Evolutionary conservation across 2,329 filamentous ascomycete genomes (phyloP).

Genomic region (Fusarium kyushuense): DNA sequence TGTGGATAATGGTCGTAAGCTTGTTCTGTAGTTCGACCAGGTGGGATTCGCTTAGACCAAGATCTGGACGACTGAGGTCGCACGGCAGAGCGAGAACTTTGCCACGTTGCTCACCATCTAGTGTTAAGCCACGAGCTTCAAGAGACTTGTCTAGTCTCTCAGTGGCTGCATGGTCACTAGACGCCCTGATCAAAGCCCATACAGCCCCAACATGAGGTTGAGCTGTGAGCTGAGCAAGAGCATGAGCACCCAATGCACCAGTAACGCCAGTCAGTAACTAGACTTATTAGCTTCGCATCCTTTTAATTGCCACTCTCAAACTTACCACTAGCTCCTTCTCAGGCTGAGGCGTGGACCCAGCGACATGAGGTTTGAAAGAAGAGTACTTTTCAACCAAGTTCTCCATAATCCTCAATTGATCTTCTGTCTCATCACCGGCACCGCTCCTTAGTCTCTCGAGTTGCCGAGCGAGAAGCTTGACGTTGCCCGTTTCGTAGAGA

Average conservation of each 20-base stretch:
- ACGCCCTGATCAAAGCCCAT: slow-evolving; percentile 50
- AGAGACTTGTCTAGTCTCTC: slow-evolving; percentile 33
- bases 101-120: slow-evolving; percentile 38
- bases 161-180: slow-evolving; percentile 7
- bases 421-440: slow-evolving; percentile 14
- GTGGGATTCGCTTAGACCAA: slow-evolving; percentile 42
- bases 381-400: slow-evolving; percentile 55
- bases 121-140: slow-evolving; percentile 10
- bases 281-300: fast-evolving
- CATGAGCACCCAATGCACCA: slow-evolving; percentile 70
- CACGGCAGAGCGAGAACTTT: slow-evolving; percentile 41
- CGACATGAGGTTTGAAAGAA: slow-evolving; percentile 44
- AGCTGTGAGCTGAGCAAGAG: slow-evolving; percentile 68
- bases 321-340: slow-evolving; percentile 51
- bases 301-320: fast-evolving
- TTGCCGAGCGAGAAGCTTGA: slow-evolving; percentile 35
- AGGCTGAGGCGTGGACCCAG: slow-evolving; percentile 40
- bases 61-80: slow-evolving; percentile 32
- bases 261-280: slow-evolving; percentile 70
- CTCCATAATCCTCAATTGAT: slow-evolving; percentile 51
- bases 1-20: slow-evolving; percentile 61
- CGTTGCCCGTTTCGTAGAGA: slow-evolving; percentile 64
- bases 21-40: slow-evolving; percentile 47
- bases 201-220: slow-evolving; percentile 66
- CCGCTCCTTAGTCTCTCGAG: slow-evolving; percentile 44